phyloP scores from a whole-genome alignment of 2,329 filamentous ascomycete genomes.

The Alternaria burnsii region DNA sequence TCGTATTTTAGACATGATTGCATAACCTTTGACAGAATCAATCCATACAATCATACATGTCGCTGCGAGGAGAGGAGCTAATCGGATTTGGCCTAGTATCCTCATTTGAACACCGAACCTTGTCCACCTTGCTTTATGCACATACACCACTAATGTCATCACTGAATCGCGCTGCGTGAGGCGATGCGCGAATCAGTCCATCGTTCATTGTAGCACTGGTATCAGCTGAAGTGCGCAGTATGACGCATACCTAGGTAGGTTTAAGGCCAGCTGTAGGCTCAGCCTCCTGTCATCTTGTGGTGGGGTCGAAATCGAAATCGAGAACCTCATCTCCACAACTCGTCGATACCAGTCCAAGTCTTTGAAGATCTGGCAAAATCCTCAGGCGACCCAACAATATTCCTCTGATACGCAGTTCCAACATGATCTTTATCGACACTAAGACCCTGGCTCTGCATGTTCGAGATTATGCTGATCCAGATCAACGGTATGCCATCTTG shows the following conservation, averaged over 20 bases:
- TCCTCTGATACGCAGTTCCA: background rate
- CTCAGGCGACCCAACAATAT: background rate
- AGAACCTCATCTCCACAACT: background rate
- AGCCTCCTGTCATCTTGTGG: background rate
- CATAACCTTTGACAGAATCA: background rate
- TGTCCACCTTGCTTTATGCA: background rate
- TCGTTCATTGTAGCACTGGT: background rate
- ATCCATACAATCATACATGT: background rate
- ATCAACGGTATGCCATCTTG: slow-evolving; percentile 17
- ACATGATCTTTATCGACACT: slow-evolving; percentile 13
- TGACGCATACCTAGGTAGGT: background rate
- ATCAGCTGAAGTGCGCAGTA: background rate
- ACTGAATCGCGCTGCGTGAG: background rate
- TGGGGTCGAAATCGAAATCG: background rate
- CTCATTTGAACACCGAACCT: background rate
- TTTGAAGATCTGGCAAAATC: background rate
- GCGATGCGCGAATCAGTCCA: fast-evolving
- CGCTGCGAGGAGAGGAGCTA: background rate
- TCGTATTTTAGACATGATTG: fast-evolving
- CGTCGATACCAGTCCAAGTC: background rate
- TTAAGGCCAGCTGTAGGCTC: background rate
- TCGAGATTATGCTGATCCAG: background rate
- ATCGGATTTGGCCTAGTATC: background rate
- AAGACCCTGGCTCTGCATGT: background rate
- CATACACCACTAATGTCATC: background rate